Evolutionary conservation across 139 green algal species (phyloP).

Genomic region (Eudorina sp.): DNA sequence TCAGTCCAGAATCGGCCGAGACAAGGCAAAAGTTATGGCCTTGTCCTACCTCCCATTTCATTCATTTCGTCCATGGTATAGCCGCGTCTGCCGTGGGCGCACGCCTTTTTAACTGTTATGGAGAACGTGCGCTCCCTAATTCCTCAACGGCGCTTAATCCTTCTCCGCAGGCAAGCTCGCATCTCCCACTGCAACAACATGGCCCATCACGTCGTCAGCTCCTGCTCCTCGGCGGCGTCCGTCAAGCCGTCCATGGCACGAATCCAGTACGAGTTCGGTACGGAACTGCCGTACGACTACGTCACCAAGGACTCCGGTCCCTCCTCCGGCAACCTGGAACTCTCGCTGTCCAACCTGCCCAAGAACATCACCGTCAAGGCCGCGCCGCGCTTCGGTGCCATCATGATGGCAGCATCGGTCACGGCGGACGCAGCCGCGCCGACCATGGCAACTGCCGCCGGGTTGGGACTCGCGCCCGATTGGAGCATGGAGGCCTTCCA

Average conservation of each 20-base stretch:
- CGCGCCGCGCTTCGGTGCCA: background rate
- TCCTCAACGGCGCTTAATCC: too few species aligned
- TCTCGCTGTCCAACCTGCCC: background rate
- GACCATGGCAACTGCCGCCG: background rate
- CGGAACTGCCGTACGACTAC: background rate
- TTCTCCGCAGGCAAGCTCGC: slow-evolving; percentile 7
- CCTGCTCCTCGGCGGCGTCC: background rate
- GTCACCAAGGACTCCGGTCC: background rate
- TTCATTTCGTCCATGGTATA: too few species aligned
- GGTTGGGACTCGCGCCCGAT: background rate
- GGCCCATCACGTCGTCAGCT: background rate
- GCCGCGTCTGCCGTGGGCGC: too few species aligned
- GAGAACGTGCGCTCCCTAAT: too few species aligned
- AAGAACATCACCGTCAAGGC: slow-evolving; percentile 10
- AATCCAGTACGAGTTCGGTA: background rate
- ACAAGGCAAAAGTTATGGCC: too few species aligned
- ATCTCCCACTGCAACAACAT: slow-evolving; percentile 8
- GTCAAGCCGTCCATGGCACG: background rate
- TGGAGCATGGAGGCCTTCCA: background rate
- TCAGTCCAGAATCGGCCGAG: too few species aligned
- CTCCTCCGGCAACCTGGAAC: too few species aligned
- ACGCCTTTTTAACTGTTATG: too few species aligned
- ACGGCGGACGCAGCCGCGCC: background rate
- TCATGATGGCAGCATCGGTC: background rate
- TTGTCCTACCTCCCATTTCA: too few species aligned